Evolutionary conservation across 805 yeast species (phyloP), one percentile per base, ranked within the genome.

Genomic region (Candida alai): DNA sequence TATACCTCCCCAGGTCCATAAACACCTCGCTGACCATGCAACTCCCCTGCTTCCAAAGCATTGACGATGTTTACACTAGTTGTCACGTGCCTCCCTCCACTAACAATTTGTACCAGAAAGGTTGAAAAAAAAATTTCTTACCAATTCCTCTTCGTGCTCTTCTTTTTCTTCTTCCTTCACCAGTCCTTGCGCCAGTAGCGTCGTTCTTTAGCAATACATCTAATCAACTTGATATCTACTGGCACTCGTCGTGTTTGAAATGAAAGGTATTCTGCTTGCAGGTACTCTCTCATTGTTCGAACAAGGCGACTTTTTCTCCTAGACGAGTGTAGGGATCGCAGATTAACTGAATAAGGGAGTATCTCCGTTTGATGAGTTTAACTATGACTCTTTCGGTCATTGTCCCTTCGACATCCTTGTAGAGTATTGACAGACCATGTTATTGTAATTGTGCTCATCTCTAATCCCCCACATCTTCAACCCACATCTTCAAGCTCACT

Each of bases 371-470:
- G 68, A 65, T 56, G 73, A 68, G 63, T 55, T 38, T 37, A 24
- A 40, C 60, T 21, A 18, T 67, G 74, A 67, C 51, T 64, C 70
- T 60, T 49, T 65, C 73, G 74, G 74, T 68, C 74, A 68, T 68
- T 43, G 59, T 60, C 73, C 66, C 70, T 66, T 51, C 52, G 33
- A 68, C 69, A 65, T 56, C n/a, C n/a, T n/a, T n/a, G n/a, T n/a
- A n/a, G n/a, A n/a, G n/a, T n/a, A n/a, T n/a, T n/a, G n/a, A n/a
- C n/a, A n/a, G n/a, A n/a, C n/a, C n/a, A n/a, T n/a, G n/a, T n/a
- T n/a, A n/a, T n/a, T n/a, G n/a, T n/a, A n/a, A n/a, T n/a, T n/a
- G n/a, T n/a, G n/a, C n/a, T n/a, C n/a, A n/a, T n/a, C n/a, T n/a
- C n/a, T n/a, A n/a, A n/a, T n/a, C n/a, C n/a, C n/a, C n/a, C n/a